Conservation (phyloP, 2,329 filamentous ascomycete genomes). For the Penicillium vulpinum region DNA sequence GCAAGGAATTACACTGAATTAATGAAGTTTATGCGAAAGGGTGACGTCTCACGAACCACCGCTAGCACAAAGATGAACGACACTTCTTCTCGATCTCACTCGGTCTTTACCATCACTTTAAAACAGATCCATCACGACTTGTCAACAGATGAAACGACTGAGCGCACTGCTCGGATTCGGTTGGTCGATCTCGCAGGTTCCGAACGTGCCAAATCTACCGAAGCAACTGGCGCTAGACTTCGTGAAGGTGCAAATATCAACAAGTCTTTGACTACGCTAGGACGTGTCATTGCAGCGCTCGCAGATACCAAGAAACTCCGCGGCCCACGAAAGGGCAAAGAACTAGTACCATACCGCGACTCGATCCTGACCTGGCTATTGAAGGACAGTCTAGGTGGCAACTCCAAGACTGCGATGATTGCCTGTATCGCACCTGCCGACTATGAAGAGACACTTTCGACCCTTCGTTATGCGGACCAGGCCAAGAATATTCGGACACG, state of each 20-base stretch:
- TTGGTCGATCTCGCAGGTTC: conserved; percentile 93
- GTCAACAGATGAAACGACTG: conserved; percentile 95
- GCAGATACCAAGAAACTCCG: conserved; percentile 68
- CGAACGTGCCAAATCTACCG: conserved; percentile 90
- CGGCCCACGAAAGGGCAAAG: conserved; percentile 61
- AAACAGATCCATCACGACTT: conserved; percentile 98
- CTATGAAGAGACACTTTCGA: conserved; percentile 96
- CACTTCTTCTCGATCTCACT: conserved; percentile 91
- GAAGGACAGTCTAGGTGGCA: conserved; percentile 93
- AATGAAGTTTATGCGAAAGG: conserved; percentile 83
- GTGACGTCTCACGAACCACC: conserved; percentile 81
- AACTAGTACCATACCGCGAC: conserved; percentile 89
- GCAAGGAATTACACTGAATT: conserved; percentile 87
- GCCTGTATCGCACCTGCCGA: conserved; percentile 93
- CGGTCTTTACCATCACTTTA: conserved; percentile 95
- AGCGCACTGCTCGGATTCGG: conserved; percentile 88
- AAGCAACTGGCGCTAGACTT: conserved; percentile 86
- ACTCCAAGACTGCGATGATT: conserved; percentile 99
- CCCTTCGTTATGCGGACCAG: conserved; percentile 93
- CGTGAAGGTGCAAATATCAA: conserved; percentile 98
- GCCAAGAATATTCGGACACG: conserved; percentile 95
- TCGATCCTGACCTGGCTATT: conserved; percentile 82
- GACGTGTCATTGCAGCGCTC: conserved; percentile 90
- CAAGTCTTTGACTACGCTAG: conserved; percentile 93
- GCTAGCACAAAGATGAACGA: conserved; percentile 99